Base-by-base conservation (phyloP, 192 early-diverging fungal species). In the Coemansia umbellata region DNA sequence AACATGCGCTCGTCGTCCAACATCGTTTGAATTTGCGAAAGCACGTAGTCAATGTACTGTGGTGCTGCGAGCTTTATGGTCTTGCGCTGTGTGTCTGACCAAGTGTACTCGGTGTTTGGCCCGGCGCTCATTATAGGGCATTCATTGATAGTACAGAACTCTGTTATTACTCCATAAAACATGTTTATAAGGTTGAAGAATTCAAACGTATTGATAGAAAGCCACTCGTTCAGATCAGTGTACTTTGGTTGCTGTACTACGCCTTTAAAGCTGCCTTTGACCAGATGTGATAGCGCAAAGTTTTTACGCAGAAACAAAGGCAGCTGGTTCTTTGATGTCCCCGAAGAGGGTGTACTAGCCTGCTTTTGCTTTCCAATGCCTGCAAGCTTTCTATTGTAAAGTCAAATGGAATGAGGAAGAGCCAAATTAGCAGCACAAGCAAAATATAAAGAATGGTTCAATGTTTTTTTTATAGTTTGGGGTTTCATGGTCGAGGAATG, bases 41-140 rank as follows among this genome's bases (percentile, higher is more conserved):
- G 82, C 41, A 91, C 89, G 63, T 87, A 94, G 81, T 98, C 93
- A 26, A 95, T 90, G 57, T 98, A 97, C 59, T 93, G 90, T n/a
- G 90, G 87, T 24, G 95, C 95, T 6, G 92, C 82, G 28, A 94
- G 79, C 63, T 92, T 96, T 23, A 87, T 75, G 35, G 85, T 87
- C 53, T 85, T 86, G 39, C 83, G 80, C 40, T 84, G 80, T 10
- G 83, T 86, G 78, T 98, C 95, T 40, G 85, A 86, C 95, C 95
- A 98, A 5, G 83, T 83, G 67, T 94, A 98, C 56, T 98, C 95
- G 50, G 73, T 71, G 43, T 78, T 83, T 54, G 86, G 80, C 4
- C 92, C 93, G 31, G 84, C 92, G 35, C 80, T 82, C 93, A 96
- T 95, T 14, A 76, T 80, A 13, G 93, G 87, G 53, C 95, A 96